These are phyloP conservation scores for Cytospora mali DNA, from an alignment of 2,329 filamentous ascomycete species.

Conservation along the genomic window DNA sequence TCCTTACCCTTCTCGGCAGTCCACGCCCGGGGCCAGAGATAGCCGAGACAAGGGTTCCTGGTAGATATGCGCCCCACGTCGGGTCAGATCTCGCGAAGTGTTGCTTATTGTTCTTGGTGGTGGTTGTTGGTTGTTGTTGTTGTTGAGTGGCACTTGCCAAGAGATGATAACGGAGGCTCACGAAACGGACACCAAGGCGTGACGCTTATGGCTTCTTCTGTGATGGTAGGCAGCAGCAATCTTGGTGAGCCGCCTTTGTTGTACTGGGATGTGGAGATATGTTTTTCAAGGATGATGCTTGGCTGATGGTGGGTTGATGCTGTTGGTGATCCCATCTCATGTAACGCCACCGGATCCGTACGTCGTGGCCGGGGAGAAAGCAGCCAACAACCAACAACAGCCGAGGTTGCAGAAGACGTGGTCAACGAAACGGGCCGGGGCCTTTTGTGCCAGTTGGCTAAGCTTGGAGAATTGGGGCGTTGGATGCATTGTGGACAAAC, in stretches of 20 bases:
- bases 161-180: background rate
- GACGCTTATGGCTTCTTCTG: background rate
- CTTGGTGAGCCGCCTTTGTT: background rate
- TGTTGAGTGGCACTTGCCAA: background rate
- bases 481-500: background rate
- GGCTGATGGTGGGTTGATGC: constrained; percentile 3
- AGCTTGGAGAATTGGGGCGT: background rate
- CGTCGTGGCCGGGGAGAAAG: background rate
- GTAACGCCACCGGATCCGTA: constrained; percentile 8
- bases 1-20: background rate
- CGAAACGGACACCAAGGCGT: background rate
- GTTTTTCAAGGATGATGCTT: background rate
- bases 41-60: constrained; percentile 1
- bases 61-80: background rate
- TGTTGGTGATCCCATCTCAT: constrained; percentile 16
- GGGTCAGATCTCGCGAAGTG: background rate
- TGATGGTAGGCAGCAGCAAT: constrained; percentile 1
- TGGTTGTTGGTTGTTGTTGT: background rate
- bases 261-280: background rate
- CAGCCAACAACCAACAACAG: constrained; percentile 13
- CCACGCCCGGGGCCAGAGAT: background rate
- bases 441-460: constrained; percentile 6
- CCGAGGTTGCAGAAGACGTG: background rate
- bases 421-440: background rate
- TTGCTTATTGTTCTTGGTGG: background rate